Base-by-base conservation (phyloP, 805 yeast genomes). In the Hyphopichia homilentoma region DNA sequence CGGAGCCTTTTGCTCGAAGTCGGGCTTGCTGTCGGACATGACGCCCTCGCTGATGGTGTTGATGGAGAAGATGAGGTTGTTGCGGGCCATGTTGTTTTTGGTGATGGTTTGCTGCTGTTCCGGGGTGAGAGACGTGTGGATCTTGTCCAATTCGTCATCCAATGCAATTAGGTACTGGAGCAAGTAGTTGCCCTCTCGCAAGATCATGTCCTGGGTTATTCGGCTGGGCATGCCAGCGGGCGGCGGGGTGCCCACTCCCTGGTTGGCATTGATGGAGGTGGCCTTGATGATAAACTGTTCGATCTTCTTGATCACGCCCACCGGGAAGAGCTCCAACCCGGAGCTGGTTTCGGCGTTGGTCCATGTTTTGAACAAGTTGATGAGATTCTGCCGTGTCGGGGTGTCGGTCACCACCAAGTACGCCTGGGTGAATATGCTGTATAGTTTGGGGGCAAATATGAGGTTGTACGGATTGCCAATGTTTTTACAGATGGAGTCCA, bases 321-420 rank as follows among this genome's bases (percentile, higher is more conserved):
- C 40, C 6, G 65, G 65, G 35, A 66, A 66, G 7, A 63, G 34
- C 14, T 60, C 61, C 22, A 47, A 33, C 5, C 69, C 70, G 1
- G 61, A 48, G 20, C 40, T 51, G 16, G 69, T 61, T 27, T 51
- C 47, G 12, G 60, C 66, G 11, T 41, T 43, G 25, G 52, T 38
- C 72, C 72, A 66, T 5, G 71, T 65, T 32, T 59, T 57, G 48
- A 64, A 65, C 36, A 66, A 45, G 39, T 62, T 62, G 33, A 65
- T 64, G 39, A 66, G 46, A 36, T 49, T 46, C 38, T 61, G 69
- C 38, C 72, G 46, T 12, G 69, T 62, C 13, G 53, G 47, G 2
- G 61, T 57, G 41, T 65, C 70, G 22, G 65, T 55, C 27, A 64
- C 68, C 26, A 65, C 49, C 32, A 57, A 44, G 42, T 64, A 66